These are phyloP conservation scores for Terfezia claveryi DNA, from an alignment of 495 filamentous ascomycete genomes.

Conservation along the genomic window DNA sequence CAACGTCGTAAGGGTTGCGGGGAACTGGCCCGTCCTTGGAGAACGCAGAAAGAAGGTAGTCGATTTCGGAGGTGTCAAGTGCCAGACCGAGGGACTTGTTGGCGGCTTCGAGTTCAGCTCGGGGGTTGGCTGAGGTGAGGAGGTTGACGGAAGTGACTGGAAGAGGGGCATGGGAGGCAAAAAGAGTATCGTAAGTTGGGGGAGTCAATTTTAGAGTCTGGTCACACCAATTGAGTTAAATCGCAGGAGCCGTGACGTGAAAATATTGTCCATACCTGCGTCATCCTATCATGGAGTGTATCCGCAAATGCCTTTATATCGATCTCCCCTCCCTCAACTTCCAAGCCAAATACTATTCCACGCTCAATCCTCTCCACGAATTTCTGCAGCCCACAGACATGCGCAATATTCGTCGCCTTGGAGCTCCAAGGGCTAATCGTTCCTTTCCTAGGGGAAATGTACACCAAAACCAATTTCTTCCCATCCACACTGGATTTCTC, in stretches of 20 bases:
- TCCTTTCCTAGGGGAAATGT: slow-evolving; percentile 52
- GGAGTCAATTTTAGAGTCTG: slow-evolving; percentile 41
- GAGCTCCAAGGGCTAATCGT: slow-evolving; percentile 96
- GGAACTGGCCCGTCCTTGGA: slow-evolving; percentile 42
- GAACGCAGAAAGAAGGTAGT: slow-evolving; percentile 79
- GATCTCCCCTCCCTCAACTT: slow-evolving; percentile 26
- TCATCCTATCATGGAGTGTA: slow-evolving; percentile 79
- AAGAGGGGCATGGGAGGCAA: slow-evolving; percentile 48
- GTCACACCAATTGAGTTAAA: not conserved
- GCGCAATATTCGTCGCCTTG: slow-evolving; percentile 77
- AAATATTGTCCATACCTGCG: slow-evolving; percentile 22
- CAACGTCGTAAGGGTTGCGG: slow-evolving; percentile 64
- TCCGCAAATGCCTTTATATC: slow-evolving; percentile 41
- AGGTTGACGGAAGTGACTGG: slow-evolving; percentile 54
- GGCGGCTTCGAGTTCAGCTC: slow-evolving; percentile 52
- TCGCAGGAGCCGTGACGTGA: not conserved
- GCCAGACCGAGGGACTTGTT: slow-evolving; percentile 67
- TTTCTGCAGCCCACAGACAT: slow-evolving; percentile 64
- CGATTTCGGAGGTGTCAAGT: slow-evolving; percentile 68
- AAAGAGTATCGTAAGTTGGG: slow-evolving; percentile 53
- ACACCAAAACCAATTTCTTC: slow-evolving; percentile 27
- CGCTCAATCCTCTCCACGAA: slow-evolving; percentile 69
- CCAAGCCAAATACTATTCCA: slow-evolving; percentile 47
- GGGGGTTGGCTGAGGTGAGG: slow-evolving; percentile 36
- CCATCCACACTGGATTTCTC: slow-evolving; percentile 22